Evolutionary conservation across 2,329 filamentous ascomycete species (phyloP), one percentile per base, ranked within the genome.

Genomic region (Sarocladium strictum): DNA sequence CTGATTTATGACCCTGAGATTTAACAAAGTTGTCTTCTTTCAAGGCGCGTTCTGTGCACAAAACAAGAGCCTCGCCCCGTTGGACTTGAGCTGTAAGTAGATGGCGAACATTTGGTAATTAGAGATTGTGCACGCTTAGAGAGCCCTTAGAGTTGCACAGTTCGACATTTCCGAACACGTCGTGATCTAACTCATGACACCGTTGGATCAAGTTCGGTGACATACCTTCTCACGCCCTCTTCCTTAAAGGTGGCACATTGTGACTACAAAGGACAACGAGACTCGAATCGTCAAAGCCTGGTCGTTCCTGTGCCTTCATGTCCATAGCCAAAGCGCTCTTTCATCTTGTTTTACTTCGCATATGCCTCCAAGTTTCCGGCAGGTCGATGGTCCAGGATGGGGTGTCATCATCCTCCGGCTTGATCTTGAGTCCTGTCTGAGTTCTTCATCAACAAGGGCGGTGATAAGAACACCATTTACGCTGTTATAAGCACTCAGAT

Each of bases 201-300:
- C n/a, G n/a, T n/a, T n/a, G n/a, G n/a, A n/a, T n/a, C n/a, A n/a
- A n/a, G n/a, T n/a, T n/a, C n/a, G n/a, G n/a, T n/a, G n/a, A n/a
- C n/a, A n/a, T n/a, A n/a, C n/a, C n/a, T n/a, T n/a, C n/a, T n/a
- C n/a, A n/a, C n/a, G n/a, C n/a, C n/a, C n/a, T n/a, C n/a, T n/a
- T n/a, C n/a, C n/a, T n/a, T n/a, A 79, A 78, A 0, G 75, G 75
- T 1, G 74, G 67, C 0, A 76, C 75, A 37, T 78, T 78, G 54
- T 79, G 75, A 56, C 72, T 76, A 3, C 74, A 58, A 54, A 79
- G 76, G 3, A 78, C 58, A 2, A 78, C 69, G 12, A 78, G 57
- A 0, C 75, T 78, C 29, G 64, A 56, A 2, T 71, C 60, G 1
- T 57, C 60, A 1, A 74, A 54, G 0, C 69, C 69, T 2, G 57